phyloP scores from a whole-genome alignment of 176 grass and related monocot genomes.

The Rhynchospora pubera region DNA sequence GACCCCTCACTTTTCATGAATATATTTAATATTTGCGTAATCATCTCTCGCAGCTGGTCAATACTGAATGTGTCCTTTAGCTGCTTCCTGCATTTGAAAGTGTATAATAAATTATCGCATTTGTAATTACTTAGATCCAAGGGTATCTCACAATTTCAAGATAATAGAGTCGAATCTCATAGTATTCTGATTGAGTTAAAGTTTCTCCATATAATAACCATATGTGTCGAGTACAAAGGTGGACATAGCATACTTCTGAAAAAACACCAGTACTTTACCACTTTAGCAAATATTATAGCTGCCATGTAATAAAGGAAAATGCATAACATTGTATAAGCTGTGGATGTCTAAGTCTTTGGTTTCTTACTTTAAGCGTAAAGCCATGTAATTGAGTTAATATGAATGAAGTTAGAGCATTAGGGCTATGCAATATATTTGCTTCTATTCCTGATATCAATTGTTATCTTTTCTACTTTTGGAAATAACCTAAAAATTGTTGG shows the following conservation, averaged over 20 bases:
- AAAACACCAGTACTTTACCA: not conserved
- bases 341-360: not conserved
- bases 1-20: constrained; percentile 56
- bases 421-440: not conserved
- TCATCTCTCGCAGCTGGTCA: constrained; percentile 51
- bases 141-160: not conserved
- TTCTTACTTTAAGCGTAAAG: not conserved
- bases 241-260: not conserved
- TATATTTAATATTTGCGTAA: constrained; percentile 57
- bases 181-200: not conserved
- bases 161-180: not conserved
- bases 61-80: constrained; percentile 72
- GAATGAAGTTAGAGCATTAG: not conserved
- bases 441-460: not conserved
- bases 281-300: not conserved
- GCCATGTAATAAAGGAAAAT: not conserved
- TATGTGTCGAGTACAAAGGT: not conserved
- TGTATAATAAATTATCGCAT: not conserved
- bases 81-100: constrained; percentile 64
- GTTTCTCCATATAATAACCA: not conserved
- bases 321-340: not conserved
- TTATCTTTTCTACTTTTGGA: not conserved
- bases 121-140: not conserved
- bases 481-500: not conserved
- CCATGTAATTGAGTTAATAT: not conserved